Evolutionary conservation across 2,329 filamentous ascomycete species (phyloP).

Genomic region (Hysterium pulicare): DNA sequence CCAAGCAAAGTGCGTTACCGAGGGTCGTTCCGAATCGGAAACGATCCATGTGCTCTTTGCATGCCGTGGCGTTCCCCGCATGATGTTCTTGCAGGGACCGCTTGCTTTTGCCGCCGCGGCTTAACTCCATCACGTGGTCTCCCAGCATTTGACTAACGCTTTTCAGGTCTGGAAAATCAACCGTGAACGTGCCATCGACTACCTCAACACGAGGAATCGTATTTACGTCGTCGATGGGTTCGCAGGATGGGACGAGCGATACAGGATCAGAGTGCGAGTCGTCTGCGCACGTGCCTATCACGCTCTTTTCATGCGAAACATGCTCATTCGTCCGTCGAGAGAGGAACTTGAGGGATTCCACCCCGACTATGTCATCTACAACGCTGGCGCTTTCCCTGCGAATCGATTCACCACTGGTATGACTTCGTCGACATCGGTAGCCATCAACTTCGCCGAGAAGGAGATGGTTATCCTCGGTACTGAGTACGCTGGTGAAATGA

Average conservation of each 20-base stretch:
- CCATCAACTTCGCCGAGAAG: conserved; percentile 99
- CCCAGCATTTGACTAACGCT: conserved; percentile 20
- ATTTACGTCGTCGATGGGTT: conserved; percentile 98
- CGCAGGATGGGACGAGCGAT: conserved; percentile 97
- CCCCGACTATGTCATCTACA: conserved; percentile 99
- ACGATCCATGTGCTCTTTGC: conserved; percentile 14
- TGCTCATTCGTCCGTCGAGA: conserved; percentile 90
- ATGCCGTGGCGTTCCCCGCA: conserved; percentile 33
- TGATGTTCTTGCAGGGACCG: conserved; percentile 20
- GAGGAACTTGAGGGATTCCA: conserved; percentile 97
- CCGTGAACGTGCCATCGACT: conserved; percentile 96
- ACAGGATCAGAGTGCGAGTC: conserved; percentile 94
- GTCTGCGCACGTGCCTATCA: conserved; percentile 99
- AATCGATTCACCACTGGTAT: conserved; percentile 98
- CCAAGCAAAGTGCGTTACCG: conserved; percentile 28
- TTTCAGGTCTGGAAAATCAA: conserved; percentile 97
- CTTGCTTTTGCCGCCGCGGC: conserved; percentile 2
- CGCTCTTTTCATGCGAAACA: conserved; percentile 99
- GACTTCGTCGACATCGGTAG: conserved; percentile 96
- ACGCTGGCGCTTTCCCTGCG: conserved; percentile 95
- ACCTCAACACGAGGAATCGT: conserved; percentile 96
- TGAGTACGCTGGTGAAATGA: conserved; percentile 97
- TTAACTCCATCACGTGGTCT: conserved; percentile 1
- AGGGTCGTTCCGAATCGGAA: conserved; percentile 13
- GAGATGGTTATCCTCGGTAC: conserved; percentile 99